Base-by-base conservation (phyloP, 164 flowering plant genomes). In the Nymphaea colorata region DNA sequence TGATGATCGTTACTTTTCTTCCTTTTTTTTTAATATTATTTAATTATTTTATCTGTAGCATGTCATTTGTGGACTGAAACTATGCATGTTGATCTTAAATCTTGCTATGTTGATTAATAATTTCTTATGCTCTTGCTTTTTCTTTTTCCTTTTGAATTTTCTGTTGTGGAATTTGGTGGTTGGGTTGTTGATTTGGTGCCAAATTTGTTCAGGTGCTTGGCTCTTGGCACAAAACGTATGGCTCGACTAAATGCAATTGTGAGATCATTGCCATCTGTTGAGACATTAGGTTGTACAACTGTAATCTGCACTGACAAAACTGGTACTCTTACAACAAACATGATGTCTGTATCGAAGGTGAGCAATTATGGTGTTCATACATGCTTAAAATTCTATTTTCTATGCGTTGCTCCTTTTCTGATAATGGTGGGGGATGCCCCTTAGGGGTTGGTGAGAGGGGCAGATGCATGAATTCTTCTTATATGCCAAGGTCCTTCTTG, bases 281-380 rank as follows among this genome's bases (percentile, higher is more conserved):
- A 94, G 80, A 94, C 98, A 43, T 80, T 94, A 68, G 98, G 98
- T 55, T 94, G 98, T 76, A 94, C 98, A 41, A 94, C 98, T 41
- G 98, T 94, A 57, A 94, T 94, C 61, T 94, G 98, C 87, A 94
- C 95, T 78, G 98, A 94, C 84, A 94, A 94, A 80, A 94, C 98
- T 72, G 98, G 98, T 65, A 94, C 98, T 45, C 83, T 94, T 69
- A 94, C 98, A 3, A 94, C 98, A 64, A 94, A 94, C 76, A 94
- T 94, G 98, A 94, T 94, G 95, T 94, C 98, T 69, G 96, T 88
- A 60, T 84, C 97, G 51, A 94, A 89, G 98, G 98, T 93, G 70
- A 78, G 63, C 11, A 55, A 6, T 59, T 61, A 55, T 66, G 10
- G 67, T n/a, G n/a, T 65, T 44, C 44, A 43, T 64, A 15, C 12